Conservation (phyloP, 2,329 filamentous ascomycete species). For the Trematosphaeria pertusa region DNA sequence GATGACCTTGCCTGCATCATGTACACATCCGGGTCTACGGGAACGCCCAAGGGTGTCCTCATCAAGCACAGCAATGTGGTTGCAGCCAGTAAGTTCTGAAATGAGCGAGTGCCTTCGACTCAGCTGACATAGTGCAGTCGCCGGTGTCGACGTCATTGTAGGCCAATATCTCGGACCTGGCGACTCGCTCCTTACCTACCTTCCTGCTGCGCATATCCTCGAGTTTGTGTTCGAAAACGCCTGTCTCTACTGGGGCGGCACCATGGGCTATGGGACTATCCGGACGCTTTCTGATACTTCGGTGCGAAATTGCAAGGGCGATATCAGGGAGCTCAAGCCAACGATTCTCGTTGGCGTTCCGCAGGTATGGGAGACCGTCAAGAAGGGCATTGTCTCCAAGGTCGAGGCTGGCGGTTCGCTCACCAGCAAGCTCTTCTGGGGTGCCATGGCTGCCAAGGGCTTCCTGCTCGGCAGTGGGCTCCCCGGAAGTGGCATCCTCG, state of each 20-base stretch:
- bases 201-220: slow-evolving; percentile 94
- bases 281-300: slow-evolving; percentile 86
- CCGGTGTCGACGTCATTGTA: slow-evolving; percentile 80
- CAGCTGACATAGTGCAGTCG: slow-evolving; percentile 55
- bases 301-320: slow-evolving; percentile 87
- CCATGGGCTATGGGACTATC: slow-evolving; percentile 91
- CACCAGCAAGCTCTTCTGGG: slow-evolving; percentile 80
- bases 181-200: slow-evolving; percentile 85
- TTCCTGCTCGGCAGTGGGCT: slow-evolving; percentile 67
- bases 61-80: slow-evolving; percentile 82
- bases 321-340: slow-evolving; percentile 90
- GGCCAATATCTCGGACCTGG: slow-evolving; percentile 77
- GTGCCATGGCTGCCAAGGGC: slow-evolving; percentile 65
- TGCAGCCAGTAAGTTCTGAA: slow-evolving; percentile 68
- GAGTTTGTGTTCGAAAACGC: slow-evolving; percentile 96
- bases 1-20: slow-evolving; percentile 82
- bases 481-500: slow-evolving; percentile 73
- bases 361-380: slow-evolving; percentile 95
- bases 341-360: slow-evolving; percentile 94
- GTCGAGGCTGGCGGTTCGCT: slow-evolving; percentile 76
- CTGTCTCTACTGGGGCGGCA: slow-evolving; percentile 86
- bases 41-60: slow-evolving; percentile 86
- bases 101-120: background rate
- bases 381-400: slow-evolving; percentile 87
- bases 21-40: slow-evolving; percentile 88